Percentiles rank a stretch among this genome's conserved stretches.
Conservation (phyloP, 1,284 basidiomycete genomes). For the Wallemia ichthyophaga region DNA sequence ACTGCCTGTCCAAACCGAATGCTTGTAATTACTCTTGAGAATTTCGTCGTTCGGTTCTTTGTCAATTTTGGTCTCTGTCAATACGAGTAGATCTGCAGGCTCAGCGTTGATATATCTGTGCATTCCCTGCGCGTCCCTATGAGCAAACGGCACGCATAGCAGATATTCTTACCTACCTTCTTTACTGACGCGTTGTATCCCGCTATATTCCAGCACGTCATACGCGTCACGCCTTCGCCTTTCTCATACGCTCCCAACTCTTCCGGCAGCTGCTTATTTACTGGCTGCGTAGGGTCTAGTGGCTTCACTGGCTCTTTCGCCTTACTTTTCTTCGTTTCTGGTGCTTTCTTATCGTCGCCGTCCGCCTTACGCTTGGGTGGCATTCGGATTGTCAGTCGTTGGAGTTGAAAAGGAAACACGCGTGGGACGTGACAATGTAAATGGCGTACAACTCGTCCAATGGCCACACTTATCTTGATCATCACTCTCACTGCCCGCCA, state of each 20-base stretch:
- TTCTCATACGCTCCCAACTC: background rate
- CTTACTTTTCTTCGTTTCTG: too few relatives aligned
- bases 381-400: too few relatives aligned
- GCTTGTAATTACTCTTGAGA: constrained; percentile 28
- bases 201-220: background rate
- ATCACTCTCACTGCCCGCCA: too few relatives aligned
- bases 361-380: too few relatives aligned
- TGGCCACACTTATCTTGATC: too few relatives aligned
- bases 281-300: background rate
- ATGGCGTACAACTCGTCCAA: too few relatives aligned
- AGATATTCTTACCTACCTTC: background rate
- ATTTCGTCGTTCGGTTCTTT: constrained; percentile 28
- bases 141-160: too few relatives aligned
- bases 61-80: constrained; percentile 58
- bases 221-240: background rate
- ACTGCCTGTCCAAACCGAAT: constrained; percentile 42
- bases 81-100: constrained; percentile 42
- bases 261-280: background rate
- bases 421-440: too few relatives aligned
- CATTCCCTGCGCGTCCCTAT: constrained; percentile 32
- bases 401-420: too few relatives aligned
- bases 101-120: constrained; percentile 47
- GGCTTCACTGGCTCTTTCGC: background rate
- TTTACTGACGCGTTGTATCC: background rate
- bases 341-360: too few relatives aligned